Percentiles rank a stretch among this genome's conserved stretches.
Conservation (phyloP, 73 alveolate species). For the Paramecium caudatum region DNA sequence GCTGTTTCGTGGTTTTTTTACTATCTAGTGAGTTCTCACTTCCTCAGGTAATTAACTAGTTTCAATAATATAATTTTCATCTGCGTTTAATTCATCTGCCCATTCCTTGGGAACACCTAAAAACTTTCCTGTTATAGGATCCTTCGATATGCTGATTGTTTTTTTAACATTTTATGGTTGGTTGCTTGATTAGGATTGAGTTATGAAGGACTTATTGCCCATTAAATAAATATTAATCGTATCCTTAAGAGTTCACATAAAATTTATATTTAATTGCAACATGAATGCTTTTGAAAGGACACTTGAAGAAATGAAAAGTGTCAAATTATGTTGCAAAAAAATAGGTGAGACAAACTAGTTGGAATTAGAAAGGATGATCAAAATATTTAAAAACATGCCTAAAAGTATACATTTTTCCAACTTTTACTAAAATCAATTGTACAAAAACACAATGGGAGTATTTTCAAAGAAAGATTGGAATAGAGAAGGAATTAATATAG, state of each 20-base stretch:
- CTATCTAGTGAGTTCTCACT: constrained; percentile 56
- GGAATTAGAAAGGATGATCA: neutral
- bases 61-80: constrained; percentile 18
- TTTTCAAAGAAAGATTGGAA: constrained; percentile 46
- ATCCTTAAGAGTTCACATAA: no score
- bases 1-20: neutral
- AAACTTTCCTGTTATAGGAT: constrained; percentile 68
- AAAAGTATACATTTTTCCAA: constrained; percentile 12
- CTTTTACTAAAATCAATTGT: neutral
- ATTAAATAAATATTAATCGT: no score
- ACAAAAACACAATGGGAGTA: constrained; percentile 60
- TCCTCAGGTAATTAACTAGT: constrained; percentile 57
- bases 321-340: constrained; percentile 20
- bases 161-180: constrained; percentile 59
- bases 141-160: constrained; percentile 25
- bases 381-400: constrained; percentile 6
- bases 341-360: neutral
- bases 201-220: no score
- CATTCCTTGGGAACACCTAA: constrained; percentile 74
- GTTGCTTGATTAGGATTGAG: neutral
- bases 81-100: constrained; percentile 61
- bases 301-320: constrained; percentile 1
- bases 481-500: neutral
- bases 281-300: constrained; percentile 48
- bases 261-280: neutral